Base-by-base conservation (phyloP, 441 rosid species). In the Viola pubescens region DNA sequence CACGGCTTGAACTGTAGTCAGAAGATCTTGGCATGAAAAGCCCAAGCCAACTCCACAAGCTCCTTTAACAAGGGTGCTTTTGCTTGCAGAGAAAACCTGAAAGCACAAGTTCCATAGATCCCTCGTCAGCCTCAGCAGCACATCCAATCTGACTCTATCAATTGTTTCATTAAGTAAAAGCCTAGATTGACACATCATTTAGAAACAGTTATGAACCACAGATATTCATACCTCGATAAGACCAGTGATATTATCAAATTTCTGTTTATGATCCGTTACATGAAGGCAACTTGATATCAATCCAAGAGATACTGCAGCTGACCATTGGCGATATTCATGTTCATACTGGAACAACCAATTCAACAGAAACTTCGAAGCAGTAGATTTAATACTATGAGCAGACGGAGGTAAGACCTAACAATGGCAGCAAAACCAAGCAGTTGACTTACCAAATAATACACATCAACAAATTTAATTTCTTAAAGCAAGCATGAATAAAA, bases 41-140 rank as follows among this genome's bases (percentile, higher is more conserved):
- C 97, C 98, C 73, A 89, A 80, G 75, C 97, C 95, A 76, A 92
- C 66, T 47, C 89, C 98, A 72, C 97, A 92, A 39, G 96, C 91
- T 72, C 98, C 98, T 79, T 79, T 92, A 54, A 89, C 94, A 62
- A 89, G 87, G 66, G 74, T 72, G 76, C 88, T 92, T 79, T 76
- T 89, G 76, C 95, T 87, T 66, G 69, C 65, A 79, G 82, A 71
- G 75, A 92, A 81, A 72, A 89, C 97, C 98, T 92, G 79, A 72
- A 66, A 77, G 61, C 71, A 66, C 58, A 46, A 58, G 44, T 67
- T 14, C 55, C 13, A 52, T 46, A 46, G n/a, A 9, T 46, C n/a
- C 11, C 49, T 6, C 6, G 11, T 9, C 49, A 46, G 49, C 49
- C n/a, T 10, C 49, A 46, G 11, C 6, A 42, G 46, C 46, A 43